A percentile compares a stretch with the other conserved stretches of the same genome.
phyloP scores from a whole-genome alignment of 176 grass and related monocot species.

The Themeda triandra region DNA sequence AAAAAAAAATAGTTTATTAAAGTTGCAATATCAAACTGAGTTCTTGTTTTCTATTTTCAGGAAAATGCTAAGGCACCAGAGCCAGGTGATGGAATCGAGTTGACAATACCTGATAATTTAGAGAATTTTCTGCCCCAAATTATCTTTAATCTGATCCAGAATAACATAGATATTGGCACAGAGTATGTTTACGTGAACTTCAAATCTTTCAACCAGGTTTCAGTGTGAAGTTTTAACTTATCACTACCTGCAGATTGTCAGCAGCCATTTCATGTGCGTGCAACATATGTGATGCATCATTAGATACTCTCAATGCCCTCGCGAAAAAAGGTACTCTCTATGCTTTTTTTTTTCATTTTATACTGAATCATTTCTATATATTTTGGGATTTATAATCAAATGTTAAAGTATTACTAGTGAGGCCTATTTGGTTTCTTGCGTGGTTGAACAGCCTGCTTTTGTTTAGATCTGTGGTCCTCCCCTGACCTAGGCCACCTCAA shows the following conservation, averaged over 20 bases:
- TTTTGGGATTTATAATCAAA: not conserved
- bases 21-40: not conserved
- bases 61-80: not conserved
- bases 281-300: not conserved
- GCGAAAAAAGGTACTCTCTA: not conserved
- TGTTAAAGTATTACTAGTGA: too few relatives aligned
- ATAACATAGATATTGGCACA: not conserved
- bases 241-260: not conserved
- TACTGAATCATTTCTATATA: not conserved
- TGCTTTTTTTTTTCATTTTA: not conserved
- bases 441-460: not conserved
- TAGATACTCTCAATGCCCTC: not conserved
- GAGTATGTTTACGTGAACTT: not conserved
- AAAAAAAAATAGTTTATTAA: not conserved
- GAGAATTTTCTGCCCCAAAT: not conserved
- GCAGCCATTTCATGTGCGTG: not conserved
- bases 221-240: not conserved
- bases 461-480: not conserved
- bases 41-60: not conserved
- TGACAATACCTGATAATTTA: not conserved
- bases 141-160: not conserved
- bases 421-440: too few relatives aligned
- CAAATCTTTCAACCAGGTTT: not conserved
- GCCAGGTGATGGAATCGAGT: not conserved
- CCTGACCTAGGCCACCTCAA: too few relatives aligned